Base-by-base conservation (phyloP, 202 grass and related monocot species). In the Zoysia matrella region DNA sequence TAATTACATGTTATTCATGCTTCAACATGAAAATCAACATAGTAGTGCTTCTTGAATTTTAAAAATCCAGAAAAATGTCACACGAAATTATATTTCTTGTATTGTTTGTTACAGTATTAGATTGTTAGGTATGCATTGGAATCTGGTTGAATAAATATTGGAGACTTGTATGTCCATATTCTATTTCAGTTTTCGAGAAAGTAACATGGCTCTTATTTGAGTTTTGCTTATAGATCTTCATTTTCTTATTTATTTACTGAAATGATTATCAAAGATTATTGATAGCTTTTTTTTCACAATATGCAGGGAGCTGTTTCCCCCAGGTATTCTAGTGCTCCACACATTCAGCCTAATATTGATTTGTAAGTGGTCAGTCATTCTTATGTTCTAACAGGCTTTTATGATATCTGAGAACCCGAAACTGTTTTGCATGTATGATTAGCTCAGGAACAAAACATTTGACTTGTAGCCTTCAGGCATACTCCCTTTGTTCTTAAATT, bases 331-430 rank as follows among this genome's bases (percentile, higher is more conserved):
- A 58, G 3, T 22, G 73, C 67, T 68, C 5, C 52, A 12, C 87
- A 11, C 64, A 62, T 60, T 68, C 78, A 85, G 63, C 78, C 87
- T 53, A 89, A 89, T 69, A 86, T 89, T 73, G 87, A 89, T 77
- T 62, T 89, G 87, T 89, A 86, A 89, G 87, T 89, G 52, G 16
- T 52, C 45, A 47, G 46, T 61, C 6, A 72, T 52, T 60, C 30
- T 36, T 36, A 36, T 89, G 52, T 53, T 75, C 15, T 43, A 80
- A 22, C 30, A 1, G 30, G 30, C 30, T 36, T 36, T 36, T 36
- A 36, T 36, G 30, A 36, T 36, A 67, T 41, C 47, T 77, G 79
- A 82, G 43, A 70, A 48, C 39, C 57, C 44, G 18, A 47, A 82
- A 42, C 79, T 77, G 15, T 69, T 60, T 83, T 47, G 65, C 65